Evolutionary conservation across 306 rosid species (phyloP).

Genomic region (Dryas alaskensis): DNA sequence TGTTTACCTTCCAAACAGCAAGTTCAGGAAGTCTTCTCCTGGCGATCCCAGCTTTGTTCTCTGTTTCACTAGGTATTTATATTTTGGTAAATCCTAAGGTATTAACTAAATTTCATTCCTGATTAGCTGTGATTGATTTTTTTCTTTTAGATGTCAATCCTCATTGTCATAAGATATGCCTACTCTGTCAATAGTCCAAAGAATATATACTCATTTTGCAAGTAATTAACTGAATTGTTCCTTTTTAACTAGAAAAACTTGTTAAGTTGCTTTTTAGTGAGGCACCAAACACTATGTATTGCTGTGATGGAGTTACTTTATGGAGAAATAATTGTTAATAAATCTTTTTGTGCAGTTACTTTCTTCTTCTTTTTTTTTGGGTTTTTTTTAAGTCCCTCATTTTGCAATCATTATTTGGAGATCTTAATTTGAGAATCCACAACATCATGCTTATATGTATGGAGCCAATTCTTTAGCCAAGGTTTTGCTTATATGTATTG

Average conservation of each 20-base stretch:
- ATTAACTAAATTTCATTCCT: constrained; percentile 3
- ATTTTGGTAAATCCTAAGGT: constrained; percentile 1
- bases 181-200: neutral
- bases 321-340: neutral
- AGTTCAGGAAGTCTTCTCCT: constrained; percentile 73
- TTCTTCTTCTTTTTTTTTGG: neutral
- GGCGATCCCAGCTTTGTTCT: constrained; percentile 66
- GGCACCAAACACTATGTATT: neutral
- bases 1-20: constrained; percentile 74
- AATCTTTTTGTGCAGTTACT: neutral
- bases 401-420: neutral
- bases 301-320: neutral
- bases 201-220: neutral
- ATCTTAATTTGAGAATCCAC: neutral
- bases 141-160: neutral
- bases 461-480: no score
- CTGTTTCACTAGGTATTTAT: constrained; percentile 64
- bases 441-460: no score
- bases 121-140: neutral
- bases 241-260: neutral
- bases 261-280: neutral
- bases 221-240: neutral
- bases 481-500: neutral
- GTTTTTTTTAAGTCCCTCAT: neutral
- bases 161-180: neutral